These are phyloP conservation scores for Brassica hybrid DNA, from an alignment of 441 rosid species.

Conservation along the genomic window DNA sequence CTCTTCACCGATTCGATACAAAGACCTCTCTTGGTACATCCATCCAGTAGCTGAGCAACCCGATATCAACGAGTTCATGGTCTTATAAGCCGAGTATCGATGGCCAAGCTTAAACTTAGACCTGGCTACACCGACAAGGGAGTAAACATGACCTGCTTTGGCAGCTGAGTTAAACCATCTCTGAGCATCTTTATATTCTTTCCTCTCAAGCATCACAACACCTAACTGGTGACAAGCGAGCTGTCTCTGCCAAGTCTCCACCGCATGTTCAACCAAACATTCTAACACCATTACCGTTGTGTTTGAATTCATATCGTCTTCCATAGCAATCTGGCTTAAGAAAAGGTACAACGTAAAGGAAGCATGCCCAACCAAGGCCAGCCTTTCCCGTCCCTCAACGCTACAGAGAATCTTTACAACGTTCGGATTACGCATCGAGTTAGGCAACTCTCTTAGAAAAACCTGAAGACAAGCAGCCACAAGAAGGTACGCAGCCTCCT, in stretches of 20 bases:
- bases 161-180: slow-evolving; percentile 71
- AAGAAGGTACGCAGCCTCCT: slow-evolving; percentile 66
- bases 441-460: no score
- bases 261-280: slow-evolving; percentile 68
- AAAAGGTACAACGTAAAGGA: slow-evolving; percentile 74
- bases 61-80: slow-evolving; percentile 63
- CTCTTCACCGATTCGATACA: slow-evolving; percentile 73
- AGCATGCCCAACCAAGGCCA: slow-evolving; percentile 65
- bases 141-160: slow-evolving; percentile 73
- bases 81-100: slow-evolving; percentile 77
- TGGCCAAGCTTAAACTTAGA: slow-evolving; percentile 77
- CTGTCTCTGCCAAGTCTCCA: slow-evolving; percentile 71
- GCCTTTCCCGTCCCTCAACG: slow-evolving; percentile 57
- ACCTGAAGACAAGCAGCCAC: slow-evolving; percentile 84
- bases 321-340: slow-evolving; percentile 75
- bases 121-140: slow-evolving; percentile 73
- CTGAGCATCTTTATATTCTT: slow-evolving; percentile 81
- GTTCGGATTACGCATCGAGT: slow-evolving; percentile 55
- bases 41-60: slow-evolving; percentile 65
- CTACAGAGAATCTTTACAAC: slow-evolving; percentile 66
- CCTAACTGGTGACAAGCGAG: slow-evolving; percentile 78
- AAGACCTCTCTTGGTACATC: slow-evolving; percentile 84
- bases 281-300: slow-evolving; percentile 84
- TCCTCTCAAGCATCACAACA: slow-evolving; percentile 77
- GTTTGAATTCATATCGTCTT: slow-evolving; percentile 75